Percentiles rank a stretch among this genome's conserved stretches.
These are phyloP conservation scores for Bifiguratus adelaidae DNA, from an alignment of 192 early-diverging fungal species.

Conservation along the genomic window DNA sequence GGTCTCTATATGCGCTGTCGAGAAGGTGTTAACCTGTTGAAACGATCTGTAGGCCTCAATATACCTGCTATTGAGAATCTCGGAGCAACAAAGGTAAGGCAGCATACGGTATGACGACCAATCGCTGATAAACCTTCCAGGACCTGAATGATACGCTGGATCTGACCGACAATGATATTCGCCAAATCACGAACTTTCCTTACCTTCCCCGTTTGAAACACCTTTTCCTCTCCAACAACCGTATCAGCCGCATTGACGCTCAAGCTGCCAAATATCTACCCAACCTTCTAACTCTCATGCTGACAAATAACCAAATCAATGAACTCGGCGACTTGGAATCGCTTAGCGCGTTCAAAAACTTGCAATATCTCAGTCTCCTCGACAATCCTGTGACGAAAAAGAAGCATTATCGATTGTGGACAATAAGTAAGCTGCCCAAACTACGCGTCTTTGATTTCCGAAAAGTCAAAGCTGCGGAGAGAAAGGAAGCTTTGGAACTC, in stretches of 20 bases:
- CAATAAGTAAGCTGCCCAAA: constrained; percentile 69
- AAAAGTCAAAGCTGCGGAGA: constrained; percentile 63
- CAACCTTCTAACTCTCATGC: constrained; percentile 64
- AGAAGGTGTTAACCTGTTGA: not conserved
- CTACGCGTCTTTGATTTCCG: constrained; percentile 85
- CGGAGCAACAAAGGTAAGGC: constrained; percentile 76
- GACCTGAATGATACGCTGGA: constrained; percentile 91
- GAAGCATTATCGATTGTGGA: constrained; percentile 71
- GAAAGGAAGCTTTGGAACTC: constrained; percentile 62
- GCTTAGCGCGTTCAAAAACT: constrained; percentile 25
- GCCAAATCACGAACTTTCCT: constrained; percentile 82
- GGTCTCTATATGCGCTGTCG: not conserved
- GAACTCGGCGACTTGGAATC: constrained; percentile 85
- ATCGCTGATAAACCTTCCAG: constrained; percentile 16
- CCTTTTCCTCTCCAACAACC: constrained; percentile 82
- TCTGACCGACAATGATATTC: constrained; percentile 86
- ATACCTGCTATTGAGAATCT: constrained; percentile 93
- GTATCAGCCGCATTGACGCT: constrained; percentile 70
- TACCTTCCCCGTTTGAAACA: constrained; percentile 58
- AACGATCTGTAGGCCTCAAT: constrained; percentile 46
- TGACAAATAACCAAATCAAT: constrained; percentile 77
- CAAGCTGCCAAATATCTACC: constrained; percentile 58
- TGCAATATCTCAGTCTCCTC: constrained; percentile 61
- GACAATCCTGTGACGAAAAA: constrained; percentile 86
- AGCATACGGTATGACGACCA: not conserved